Evolutionary conservation across 129 eudicot species (phyloP), one percentile per base, ranked within the genome.

Genomic region (Oenanthe sinensis): DNA sequence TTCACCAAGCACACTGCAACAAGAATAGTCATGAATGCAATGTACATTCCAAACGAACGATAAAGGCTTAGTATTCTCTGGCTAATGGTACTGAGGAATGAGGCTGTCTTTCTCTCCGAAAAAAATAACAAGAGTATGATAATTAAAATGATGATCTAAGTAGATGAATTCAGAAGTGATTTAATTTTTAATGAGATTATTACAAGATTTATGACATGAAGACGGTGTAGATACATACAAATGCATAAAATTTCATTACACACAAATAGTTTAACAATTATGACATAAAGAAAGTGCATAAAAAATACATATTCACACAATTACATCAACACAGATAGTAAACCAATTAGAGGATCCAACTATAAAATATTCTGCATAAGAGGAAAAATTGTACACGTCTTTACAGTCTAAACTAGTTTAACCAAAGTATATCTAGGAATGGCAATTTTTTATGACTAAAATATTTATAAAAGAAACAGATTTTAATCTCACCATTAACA

Each of bases 31-130:
- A 89, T 49, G 71, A 88, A 90, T 17, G 97, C 92, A 75, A 95
- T 87, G 86, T 92, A 90, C 62, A 94, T 92, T 30, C 99, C 99
- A 74, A 88, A 87, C 70, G 99, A 95, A 52, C 97, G 86, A 81
- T 95, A 95, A 17, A 92, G 47, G 39, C 92, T 84, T 30, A 92
- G 79, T 81, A 91, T 88, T 74, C 84, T 91, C 86, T 87, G 89
- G 65, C 99, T 96, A 80, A 95, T 88, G 33, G 96, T 89, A 85
- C 89, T 87, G 81, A 95, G 93, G 83, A 88, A 95, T 79, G 90
- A 82, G 19, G 97, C 97, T 79, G 92, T 88, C 81, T 86, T 90
- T 84, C 91, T 95, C 88, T 92, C 99, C 92, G 97, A 65, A 78
- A 86, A 86, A 69, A 80, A 49, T 16, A 49, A 49, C 0, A 49